Evolutionary conservation across 805 yeast species (phyloP).

Genomic region (Lipomyces starkeyi): DNA sequence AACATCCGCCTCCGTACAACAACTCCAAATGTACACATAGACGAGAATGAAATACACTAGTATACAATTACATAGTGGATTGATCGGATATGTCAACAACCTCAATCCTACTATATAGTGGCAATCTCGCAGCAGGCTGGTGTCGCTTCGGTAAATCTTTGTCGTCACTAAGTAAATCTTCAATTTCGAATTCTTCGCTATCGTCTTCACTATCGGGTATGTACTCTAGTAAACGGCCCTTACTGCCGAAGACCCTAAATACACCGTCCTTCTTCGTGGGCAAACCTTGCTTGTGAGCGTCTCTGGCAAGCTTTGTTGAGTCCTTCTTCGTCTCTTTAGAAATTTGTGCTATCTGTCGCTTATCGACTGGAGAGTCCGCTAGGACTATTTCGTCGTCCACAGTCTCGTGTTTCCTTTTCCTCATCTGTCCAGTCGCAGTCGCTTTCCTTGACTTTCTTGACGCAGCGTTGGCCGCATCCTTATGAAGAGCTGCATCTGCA

Average conservation of each 20-base stretch:
- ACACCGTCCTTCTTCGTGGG: conserved; percentile 7
- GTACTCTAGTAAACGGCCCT: background rate
- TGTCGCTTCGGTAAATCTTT: background rate
- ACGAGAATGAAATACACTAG: too few relatives aligned
- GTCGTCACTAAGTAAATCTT: background rate
- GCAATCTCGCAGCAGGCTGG: background rate
- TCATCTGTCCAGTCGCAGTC: background rate
- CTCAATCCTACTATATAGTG: background rate
- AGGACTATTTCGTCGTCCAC: background rate
- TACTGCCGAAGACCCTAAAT: background rate
- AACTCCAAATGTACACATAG: background rate
- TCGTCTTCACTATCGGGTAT: conserved; percentile 4
- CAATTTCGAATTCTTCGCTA: background rate
- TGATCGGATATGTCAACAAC: background rate
- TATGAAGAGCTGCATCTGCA: background rate
- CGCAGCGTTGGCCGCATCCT: background rate
- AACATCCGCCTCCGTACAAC: background rate
- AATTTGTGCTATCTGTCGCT: too few relatives aligned
- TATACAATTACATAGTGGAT: background rate
- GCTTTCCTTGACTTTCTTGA: background rate
- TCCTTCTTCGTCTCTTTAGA: background rate
- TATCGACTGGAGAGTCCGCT: background rate
- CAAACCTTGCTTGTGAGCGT: background rate
- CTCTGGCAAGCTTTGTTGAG: background rate
- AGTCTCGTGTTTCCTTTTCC: background rate